Base-by-base conservation (phyloP, 2,329 filamentous ascomycete genomes). In the Claviceps monticola region DNA sequence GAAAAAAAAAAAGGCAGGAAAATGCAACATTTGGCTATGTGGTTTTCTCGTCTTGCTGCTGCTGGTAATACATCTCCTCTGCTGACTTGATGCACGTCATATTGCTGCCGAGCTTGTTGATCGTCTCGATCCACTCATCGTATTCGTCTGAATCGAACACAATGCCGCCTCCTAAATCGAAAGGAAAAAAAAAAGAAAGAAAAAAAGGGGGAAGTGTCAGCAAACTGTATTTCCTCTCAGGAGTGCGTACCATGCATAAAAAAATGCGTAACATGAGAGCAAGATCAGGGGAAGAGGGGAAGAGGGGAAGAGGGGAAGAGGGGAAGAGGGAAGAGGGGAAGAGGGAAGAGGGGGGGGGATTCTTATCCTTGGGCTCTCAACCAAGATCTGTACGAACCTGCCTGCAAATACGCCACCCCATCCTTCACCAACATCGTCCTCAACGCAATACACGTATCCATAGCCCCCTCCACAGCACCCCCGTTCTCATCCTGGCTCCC, bases 361-460 rank as follows among this genome's bases (percentile, higher is more conserved):
- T 9, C 9, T 34, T 34, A 8, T 34, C 29, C 9, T 34, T 34
- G 29, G 29, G n/a, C n/a, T n/a, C 29, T 4, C 9, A 34, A 48
- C 11, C 21, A 9, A 16, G 19, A 9, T 14, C 23, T 19, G 9
- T 34, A 66, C 74, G 65, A 59, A 73, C 78, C 79, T n/a, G 80
- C 80, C 63, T 98, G 93, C 56, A 98, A 75, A 71, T 96, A 97
- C 3, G 89, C 91, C 53, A 93, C 77, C 1, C 87, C 87, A 54
- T 95, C 86, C 72, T 95, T 96, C 55, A 91, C 78, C 62, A 96
- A 69, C 93, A 98, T 98, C 5, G 93, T 98, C 45, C 93, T 78
- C 63, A 96, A 75, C 14, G 80, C 80, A 59, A 84, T 84, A 61
- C 80, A 84, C 8, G 87, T 94, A 61, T 96, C 90, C 90, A 96